Evolutionary conservation across 1,284 basidiomycete species (phyloP), one percentile per base, ranked within the genome.

Genomic region (Sanghuangporus weigelae): DNA sequence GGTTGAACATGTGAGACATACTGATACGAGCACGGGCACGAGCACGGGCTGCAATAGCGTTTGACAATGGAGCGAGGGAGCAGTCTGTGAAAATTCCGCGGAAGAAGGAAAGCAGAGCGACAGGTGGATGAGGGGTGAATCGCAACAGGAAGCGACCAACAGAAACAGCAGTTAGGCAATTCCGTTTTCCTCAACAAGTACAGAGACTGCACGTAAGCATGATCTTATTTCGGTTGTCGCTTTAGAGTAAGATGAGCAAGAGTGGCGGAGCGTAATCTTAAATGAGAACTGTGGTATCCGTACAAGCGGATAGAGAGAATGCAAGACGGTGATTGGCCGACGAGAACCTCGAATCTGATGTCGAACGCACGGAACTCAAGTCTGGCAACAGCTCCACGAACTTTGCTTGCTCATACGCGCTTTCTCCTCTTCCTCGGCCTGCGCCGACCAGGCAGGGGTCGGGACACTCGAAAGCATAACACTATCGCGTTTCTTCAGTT

Each of bases 401-500:
- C 80, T 79, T 31, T 78, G 71, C 60, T 79, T 74, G 57, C 77
- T 76, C 65, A 76, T 69, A 31, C 73, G 79, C 46, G 84, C 84
- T 72, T 89, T 90, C 75, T 88, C 89, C 70, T 92, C 90, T 71
- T 85, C 88, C 63, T 90, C 89, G n/a, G 88, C 88, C 71, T 90
- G 86, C 21, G 85, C 85, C 58, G 84, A 81, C 90, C 90, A 92
- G 23, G 82, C 78, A 7, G 90, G 90, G 39, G 85, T 80, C 64
- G 77, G 79, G 36, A 81, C 72, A 60, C 81, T 79, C 26, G 85
- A 80, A 57, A 94, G 77, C 75, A 90, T 84, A 50, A 95, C 87
- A 71, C 90, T 92, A 71, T 93, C 89, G 58, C 90, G 83, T 72
- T 86, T 86, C 76, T 87, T 86, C 62, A 88, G 72, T 68, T 88